These are phyloP conservation scores for Capronia coronata DNA, from an alignment of 2,329 filamentous ascomycete species.

Conservation along the genomic window DNA sequence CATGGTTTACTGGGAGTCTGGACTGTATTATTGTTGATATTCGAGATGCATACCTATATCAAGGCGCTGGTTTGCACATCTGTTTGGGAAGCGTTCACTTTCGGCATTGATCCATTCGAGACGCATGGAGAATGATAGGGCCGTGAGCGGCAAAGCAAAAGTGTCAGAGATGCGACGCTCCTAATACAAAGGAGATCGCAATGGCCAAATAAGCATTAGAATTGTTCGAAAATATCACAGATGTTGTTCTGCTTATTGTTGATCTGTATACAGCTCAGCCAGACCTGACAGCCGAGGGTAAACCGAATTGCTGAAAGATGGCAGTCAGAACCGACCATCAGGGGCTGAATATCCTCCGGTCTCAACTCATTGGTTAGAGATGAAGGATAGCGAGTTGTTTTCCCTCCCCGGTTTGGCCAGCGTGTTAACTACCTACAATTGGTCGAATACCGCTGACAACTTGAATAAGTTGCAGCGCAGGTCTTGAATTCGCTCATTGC, in stretches of 20 bases:
- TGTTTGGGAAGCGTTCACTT: not conserved
- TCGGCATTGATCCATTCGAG: not conserved
- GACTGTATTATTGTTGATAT: not conserved
- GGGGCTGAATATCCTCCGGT: not conserved
- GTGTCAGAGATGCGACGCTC: not conserved
- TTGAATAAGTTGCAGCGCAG: too few relatives aligned
- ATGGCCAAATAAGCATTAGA: not conserved
- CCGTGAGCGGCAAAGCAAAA: not conserved
- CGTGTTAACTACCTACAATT: conserved; percentile 22
- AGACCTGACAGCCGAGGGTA: too few relatives aligned
- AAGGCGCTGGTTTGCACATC: not conserved
- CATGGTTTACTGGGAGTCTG: not conserved
- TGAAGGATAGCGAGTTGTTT: too few relatives aligned
- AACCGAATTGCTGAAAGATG: too few relatives aligned
- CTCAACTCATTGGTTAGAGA: too few relatives aligned
- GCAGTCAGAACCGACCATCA: not conserved
- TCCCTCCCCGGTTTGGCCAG: conserved; percentile 10
- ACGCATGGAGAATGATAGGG: not conserved
- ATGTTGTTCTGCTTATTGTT: too few relatives aligned
- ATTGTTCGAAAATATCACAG: not conserved
- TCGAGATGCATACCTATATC: not conserved
- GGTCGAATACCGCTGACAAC: too few relatives aligned
- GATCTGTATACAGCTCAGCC: too few relatives aligned
- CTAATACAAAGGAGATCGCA: not conserved
- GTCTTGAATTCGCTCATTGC: not conserved